Evolutionary conservation across 208 protist species (phyloP), one percentile per base, ranked within the genome.

Genomic region (Spongospora subterranea): DNA sequence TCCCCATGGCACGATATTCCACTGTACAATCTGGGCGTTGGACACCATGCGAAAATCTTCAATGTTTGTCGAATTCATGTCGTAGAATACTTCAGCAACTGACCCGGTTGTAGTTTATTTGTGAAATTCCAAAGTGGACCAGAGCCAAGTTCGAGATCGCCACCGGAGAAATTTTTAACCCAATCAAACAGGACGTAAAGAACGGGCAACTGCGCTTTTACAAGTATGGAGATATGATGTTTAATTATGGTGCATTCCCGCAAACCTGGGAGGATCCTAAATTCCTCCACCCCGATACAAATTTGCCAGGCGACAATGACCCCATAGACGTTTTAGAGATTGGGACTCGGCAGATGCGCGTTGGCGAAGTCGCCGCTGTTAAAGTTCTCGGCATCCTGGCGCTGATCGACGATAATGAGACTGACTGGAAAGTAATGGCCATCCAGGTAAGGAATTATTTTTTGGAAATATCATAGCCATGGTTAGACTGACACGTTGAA

Each of bases 191-290:
- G 92, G 97, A 98, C 94, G 96, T 97, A 88, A 98, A 98, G 93
- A 97, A 98, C 91, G 97, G 97, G 39, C 92, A 97, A 20, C 95
- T 97, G n/a, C 96, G 97, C 46, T 97, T 97, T 92, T 97, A 98
- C 96, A 97, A 98, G 91, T 95, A 98, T 92, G 97, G 97, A 32
- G 96, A 97, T 92, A 98, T 98, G 95, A 95, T 98, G 95, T 98
- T 96, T 94, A 98, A 98, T 94, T 98, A 98, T 92, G 97, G 97
- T 39, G 96, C 96, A 45, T 95, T 98, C 88, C 97, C 97, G 65
- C 97, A 98, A 94, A 98, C 97, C 89, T 98, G 97, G 96, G 97
- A 98, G 92, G 97, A 96, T 94, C 98, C 96, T 0, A 95, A 88
- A 29, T 90, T 35, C 90, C 32, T 89, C 88, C 90, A 89, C 0